A percentile compares a stretch with the other conserved stretches of the same genome.
Evolutionary conservation across 2,329 filamentous ascomycete genomes (phyloP).

Genomic region (Cyphellophora attinorum): DNA sequence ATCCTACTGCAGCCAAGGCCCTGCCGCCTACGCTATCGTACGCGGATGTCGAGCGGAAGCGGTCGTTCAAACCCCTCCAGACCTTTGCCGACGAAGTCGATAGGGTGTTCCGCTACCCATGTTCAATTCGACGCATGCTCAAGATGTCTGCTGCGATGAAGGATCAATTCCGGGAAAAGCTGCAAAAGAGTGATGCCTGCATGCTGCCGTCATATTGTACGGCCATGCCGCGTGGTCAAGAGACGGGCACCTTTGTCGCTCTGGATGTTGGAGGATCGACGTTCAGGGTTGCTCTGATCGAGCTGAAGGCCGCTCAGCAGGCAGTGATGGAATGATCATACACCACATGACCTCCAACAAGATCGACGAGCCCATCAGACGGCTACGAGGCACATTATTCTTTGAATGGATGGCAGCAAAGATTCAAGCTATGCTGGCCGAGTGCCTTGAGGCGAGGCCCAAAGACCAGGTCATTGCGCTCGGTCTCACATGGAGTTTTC

Average conservation of each 20-base stretch:
- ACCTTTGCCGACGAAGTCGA: slow-evolving; percentile 22
- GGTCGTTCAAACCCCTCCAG: slow-evolving; percentile 21
- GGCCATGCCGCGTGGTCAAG: slow-evolving; percentile 48
- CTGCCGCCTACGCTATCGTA: slow-evolving; percentile 1
- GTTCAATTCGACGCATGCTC: slow-evolving; percentile 24
- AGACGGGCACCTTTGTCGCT: slow-evolving; percentile 51
- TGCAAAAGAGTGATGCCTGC: slow-evolving; percentile 48
- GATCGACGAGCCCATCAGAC: slow-evolving; percentile 48
- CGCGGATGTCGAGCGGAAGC: not conserved
- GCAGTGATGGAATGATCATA: slow-evolving; percentile 41
- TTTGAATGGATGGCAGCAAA: slow-evolving; percentile 59
- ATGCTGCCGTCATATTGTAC: slow-evolving; percentile 60
- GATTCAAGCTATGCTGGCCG: slow-evolving; percentile 45
- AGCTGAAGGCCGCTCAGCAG: slow-evolving; percentile 37
- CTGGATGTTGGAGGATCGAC: slow-evolving; percentile 60
- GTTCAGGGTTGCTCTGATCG: slow-evolving; percentile 52
- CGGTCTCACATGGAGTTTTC: slow-evolving; percentile 59
- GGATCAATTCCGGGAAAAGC: slow-evolving; percentile 44
- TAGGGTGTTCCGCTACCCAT: slow-evolving; percentile 24
- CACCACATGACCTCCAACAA: slow-evolving; percentile 43
- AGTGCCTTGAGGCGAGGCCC: not conserved
- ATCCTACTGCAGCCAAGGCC: not conserved
- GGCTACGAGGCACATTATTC: slow-evolving; percentile 46
- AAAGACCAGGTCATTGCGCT: slow-evolving; percentile 38
- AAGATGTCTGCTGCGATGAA: slow-evolving; percentile 35